These are phyloP conservation scores for Arthrinium puccinioides DNA, from an alignment of 2,329 filamentous ascomycete species.

Conservation along the genomic window DNA sequence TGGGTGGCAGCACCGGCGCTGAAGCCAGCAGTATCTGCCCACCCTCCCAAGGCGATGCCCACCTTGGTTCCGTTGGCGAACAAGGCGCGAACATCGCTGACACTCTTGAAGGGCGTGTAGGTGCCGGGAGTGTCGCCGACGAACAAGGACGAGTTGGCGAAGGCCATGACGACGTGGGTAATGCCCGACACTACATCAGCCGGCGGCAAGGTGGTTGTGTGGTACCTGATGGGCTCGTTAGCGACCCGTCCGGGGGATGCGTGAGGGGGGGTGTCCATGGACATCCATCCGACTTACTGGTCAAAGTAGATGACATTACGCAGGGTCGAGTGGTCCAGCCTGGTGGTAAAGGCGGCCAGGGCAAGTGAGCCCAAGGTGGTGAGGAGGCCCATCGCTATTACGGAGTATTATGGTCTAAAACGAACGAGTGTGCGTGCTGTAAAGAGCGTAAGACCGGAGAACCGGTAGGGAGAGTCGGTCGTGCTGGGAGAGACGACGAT, in stretches of 20 bases:
- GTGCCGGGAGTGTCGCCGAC: slow-evolving; percentile 12
- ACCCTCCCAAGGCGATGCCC: slow-evolving; percentile 67
- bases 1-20: slow-evolving; percentile 45
- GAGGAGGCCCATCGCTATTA: too few species aligned
- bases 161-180: slow-evolving; percentile 22
- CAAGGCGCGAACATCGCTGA: slow-evolving; percentile 29
- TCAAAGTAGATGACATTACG: slow-evolving; percentile 10
- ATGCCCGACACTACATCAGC: slow-evolving; percentile 13
- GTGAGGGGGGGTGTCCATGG: background rate
- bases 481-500: too few species aligned
- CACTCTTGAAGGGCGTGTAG: slow-evolving; percentile 17
- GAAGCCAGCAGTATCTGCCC: slow-evolving; percentile 64
- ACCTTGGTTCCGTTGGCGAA: slow-evolving; percentile 51
- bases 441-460: too few species aligned
- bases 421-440: too few species aligned
- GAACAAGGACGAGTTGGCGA: slow-evolving; percentile 19
- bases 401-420: background rate
- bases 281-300: slow-evolving; percentile 4
- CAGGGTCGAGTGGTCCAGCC: background rate
- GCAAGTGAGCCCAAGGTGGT: too few species aligned
- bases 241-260: background rate
- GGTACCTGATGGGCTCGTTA: slow-evolving; percentile 3
- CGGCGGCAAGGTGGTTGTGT: slow-evolving; percentile 6
- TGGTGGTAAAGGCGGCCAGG: too few species aligned
- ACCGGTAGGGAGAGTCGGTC: too few species aligned